A percentile compares a stretch with the other conserved stretches of the same genome.
phyloP scores from a whole-genome alignment of 164 flowering plant genomes.

The grape (Vitis vinifera) region ASM3070453v1 NC_081812.1:18928501-18929000 shows the following conservation, averaged over 20 bases:
- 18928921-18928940: neutral
- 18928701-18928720: no score
- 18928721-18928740: neutral
- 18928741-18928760: neutral
- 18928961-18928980: neutral
- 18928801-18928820: slow-evolving; percentile 76
- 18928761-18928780: slow-evolving; percentile 66
- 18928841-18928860: slow-evolving; percentile 57
- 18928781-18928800: slow-evolving; percentile 66
- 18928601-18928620: slow-evolving; percentile 39
- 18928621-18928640: no score
- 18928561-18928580: slow-evolving; percentile 85
- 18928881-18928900: no score
- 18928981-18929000: slow-evolving; percentile 66
- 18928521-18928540: slow-evolving; percentile 77
- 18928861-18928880: no score
- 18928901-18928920: no score
- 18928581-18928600: slow-evolving; percentile 77
- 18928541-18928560: slow-evolving; percentile 81
- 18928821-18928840: slow-evolving; percentile 55
- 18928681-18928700: no score
- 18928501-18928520: slow-evolving; percentile 84
- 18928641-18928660: neutral
- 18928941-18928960: neutral
- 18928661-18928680: neutral